Percentiles rank a stretch among this genome's conserved stretches.
Conservation (phyloP, 78 protist species). For the Speleostelium caveatum region DNA sequence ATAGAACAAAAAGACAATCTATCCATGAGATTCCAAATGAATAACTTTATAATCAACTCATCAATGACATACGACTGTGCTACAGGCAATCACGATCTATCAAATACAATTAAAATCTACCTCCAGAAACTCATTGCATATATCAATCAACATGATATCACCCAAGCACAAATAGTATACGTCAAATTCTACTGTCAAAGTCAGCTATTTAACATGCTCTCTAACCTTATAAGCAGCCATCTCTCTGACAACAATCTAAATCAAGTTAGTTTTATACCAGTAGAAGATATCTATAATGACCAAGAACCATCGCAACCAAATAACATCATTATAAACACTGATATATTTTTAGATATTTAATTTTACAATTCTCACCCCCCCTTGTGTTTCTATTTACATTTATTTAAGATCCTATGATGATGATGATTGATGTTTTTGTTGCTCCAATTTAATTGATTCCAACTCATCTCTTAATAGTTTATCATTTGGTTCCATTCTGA, state of each 20-base stretch:
- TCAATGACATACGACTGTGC: background rate
- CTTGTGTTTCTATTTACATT: too few species aligned
- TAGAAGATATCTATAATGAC: background rate
- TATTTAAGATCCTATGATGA: too few species aligned
- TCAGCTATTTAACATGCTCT: background rate
- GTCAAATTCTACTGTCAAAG: background rate
- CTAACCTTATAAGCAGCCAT: background rate
- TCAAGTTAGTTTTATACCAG: background rate
- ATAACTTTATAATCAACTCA: slow-evolving; percentile 8
- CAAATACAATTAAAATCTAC: background rate
- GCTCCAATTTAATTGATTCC: slow-evolving; percentile 28
- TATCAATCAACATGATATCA: too few species aligned
- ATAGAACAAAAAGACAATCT: background rate
- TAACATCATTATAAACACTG: background rate
- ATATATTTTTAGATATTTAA: background rate
- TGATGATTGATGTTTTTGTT: too few species aligned
- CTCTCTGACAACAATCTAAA: background rate
- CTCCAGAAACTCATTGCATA: background rate
- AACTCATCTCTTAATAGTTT: slow-evolving; percentile 56
- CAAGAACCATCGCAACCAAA: too few species aligned
- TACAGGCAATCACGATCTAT: background rate
- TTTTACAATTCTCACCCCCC: too few species aligned
- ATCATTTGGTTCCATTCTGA: slow-evolving; percentile 58
- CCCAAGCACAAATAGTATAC: background rate
- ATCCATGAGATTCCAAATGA: background rate